Evolutionary conservation across 2,329 filamentous ascomycete species (phyloP), one percentile per base, ranked within the genome.

Genomic region (Ceratocystis papillata): DNA sequence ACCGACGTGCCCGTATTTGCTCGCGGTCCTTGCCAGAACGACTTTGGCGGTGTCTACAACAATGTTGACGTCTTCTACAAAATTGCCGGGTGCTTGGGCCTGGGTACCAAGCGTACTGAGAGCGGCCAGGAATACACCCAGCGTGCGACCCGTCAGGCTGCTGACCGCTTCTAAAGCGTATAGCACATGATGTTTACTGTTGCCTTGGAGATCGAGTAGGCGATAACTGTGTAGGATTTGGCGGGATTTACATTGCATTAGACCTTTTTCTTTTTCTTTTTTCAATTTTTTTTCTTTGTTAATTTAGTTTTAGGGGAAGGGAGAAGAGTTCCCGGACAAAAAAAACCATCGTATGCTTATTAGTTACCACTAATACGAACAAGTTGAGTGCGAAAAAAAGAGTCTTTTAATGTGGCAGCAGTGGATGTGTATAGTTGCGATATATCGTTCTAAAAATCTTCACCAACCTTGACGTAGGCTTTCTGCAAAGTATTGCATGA

Each of bases 401-500:
- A 57, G 3, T 12, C 10, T 41, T 41, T 41, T 41, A 5, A 41
- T 41, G 30, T 53, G n/a, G 48, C 22, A 20, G 22, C 48, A n/a
- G 48, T 53, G 48, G 0, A 53, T 53, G 8, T n/a, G 37, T 41
- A 41, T 41, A 41, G 10, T 15, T 41, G 37, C 10, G 4, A 15
- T 41, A 4, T 15, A 41, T 15, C 3, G 37, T 12, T 41, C 4
- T 12, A 41, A 15, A 15, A 41, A 4, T 10, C 33, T 37, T 62
- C 60, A 63, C 45, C 62, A 67, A 1, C 65, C 65, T 25, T 25
- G 25, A 20, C 63, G 44, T 20, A 94, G 74, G 71, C 87, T 81
- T 63, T 87, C 81, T 0, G 87, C 86, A 71, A 91, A 82, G 71
- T 87, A 96, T 72, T 87, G 84, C 90, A 96, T 96, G 68, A 96